Evolutionary conservation across 768 basidiomycete genomes (phyloP).

Genomic region (Mrakia frigida): DNA sequence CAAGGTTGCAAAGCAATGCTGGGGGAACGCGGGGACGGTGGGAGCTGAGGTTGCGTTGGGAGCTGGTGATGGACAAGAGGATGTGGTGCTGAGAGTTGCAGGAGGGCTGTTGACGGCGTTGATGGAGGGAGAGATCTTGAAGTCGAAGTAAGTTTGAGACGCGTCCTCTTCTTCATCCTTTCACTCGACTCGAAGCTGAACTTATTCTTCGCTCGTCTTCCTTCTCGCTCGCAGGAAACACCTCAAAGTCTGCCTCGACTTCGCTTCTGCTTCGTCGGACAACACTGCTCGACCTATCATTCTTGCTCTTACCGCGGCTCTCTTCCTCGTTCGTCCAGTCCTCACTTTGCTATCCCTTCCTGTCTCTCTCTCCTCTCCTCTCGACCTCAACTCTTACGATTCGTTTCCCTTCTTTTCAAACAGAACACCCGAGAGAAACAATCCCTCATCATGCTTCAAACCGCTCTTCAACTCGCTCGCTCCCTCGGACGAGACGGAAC

Average conservation of each 20-base stretch:
- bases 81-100: conserved; percentile 23
- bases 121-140: conserved; percentile 29
- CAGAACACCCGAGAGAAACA: conserved; percentile 31
- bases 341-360: too few species aligned
- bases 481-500: conserved; percentile 26
- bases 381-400: too few species aligned
- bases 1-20: conserved; percentile 14
- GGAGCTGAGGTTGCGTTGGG: not conserved
- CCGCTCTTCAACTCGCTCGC: conserved; percentile 27
- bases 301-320: conserved; percentile 28
- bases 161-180: not conserved
- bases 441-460: conserved; percentile 30
- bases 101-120: conserved; percentile 25
- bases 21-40: conserved; percentile 1
- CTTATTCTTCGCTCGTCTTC: not conserved
- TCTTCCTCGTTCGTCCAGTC: conserved; percentile 25
- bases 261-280: conserved; percentile 23
- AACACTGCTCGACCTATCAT: conserved; percentile 29
- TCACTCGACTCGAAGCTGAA: not conserved
- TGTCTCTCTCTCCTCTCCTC: too few species aligned
- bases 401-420: not conserved
- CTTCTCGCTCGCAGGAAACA: not conserved
- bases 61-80: not conserved
- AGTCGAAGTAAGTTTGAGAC: conserved; percentile 19
- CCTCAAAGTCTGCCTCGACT: conserved; percentile 29